A percentile compares a stretch with the other conserved stretches of the same genome.
phyloP scores from a whole-genome alignment of 2,329 filamentous ascomycete genomes.

The Grosmannia serpens region DNA sequence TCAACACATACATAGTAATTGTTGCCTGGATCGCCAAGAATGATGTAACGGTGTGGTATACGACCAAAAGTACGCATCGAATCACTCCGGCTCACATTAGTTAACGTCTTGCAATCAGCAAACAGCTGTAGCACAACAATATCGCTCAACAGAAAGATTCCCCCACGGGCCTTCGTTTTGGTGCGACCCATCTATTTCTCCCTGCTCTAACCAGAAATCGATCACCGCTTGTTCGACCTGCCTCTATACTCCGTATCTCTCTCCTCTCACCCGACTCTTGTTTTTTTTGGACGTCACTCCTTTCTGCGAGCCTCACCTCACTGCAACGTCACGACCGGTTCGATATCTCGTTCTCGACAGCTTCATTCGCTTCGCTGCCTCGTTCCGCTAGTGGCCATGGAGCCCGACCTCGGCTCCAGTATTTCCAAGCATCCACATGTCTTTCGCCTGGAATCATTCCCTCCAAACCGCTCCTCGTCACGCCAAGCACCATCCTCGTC shows the following conservation, averaged over 20 bases:
- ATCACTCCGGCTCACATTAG: no score
- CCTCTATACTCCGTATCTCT: no score
- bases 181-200: background rate
- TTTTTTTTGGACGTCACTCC: background rate
- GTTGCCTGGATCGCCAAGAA: background rate
- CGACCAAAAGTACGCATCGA: no score
- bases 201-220: background rate
- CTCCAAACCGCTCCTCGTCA: constrained; percentile 16
- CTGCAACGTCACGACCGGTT: background rate
- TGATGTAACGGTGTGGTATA: background rate
- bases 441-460: constrained; percentile 26
- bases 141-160: no score
- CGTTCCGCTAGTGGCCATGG: constrained; percentile 17
- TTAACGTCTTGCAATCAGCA: no score
- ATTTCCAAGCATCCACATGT: constrained; percentile 25
- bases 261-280: background rate
- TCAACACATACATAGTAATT: background rate
- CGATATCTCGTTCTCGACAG: no score
- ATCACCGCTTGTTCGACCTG: background rate
- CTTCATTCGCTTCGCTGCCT: no score
- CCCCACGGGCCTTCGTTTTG: background rate
- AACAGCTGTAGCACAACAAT: no score
- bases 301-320: background rate
- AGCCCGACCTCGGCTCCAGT: constrained; percentile 20
- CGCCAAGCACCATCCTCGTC: constrained; percentile 13